Percentiles rank a stretch among this genome's conserved stretches.
Evolutionary conservation across 495 filamentous ascomycete species (phyloP).

Genomic region (Penicillium arizonense): DNA sequence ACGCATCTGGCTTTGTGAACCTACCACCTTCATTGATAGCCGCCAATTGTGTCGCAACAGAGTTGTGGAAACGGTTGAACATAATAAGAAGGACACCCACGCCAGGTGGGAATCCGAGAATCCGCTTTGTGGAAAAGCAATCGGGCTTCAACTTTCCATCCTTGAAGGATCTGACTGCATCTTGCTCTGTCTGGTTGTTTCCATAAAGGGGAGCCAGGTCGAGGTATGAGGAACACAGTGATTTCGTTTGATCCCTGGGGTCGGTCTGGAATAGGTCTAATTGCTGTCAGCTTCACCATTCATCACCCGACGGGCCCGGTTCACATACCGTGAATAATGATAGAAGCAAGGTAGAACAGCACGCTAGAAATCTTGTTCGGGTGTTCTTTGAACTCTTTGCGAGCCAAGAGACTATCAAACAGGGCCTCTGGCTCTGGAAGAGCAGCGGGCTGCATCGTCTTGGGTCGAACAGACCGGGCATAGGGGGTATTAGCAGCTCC

Average conservation of each 20-base stretch:
- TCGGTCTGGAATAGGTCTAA: constrained; percentile 63
- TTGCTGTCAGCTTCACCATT: constrained; percentile 16
- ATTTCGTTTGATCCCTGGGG: constrained; percentile 53
- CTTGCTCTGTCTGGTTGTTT: constrained; percentile 72
- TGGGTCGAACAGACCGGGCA: constrained; percentile 69
- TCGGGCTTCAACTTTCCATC: constrained; percentile 85
- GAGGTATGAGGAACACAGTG: constrained; percentile 78
- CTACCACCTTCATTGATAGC: constrained; percentile 58
- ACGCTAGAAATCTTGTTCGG: constrained; percentile 83
- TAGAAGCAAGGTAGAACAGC: constrained; percentile 84
- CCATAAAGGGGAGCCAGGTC: constrained; percentile 87
- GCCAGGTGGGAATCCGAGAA: constrained; percentile 81
- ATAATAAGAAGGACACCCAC: constrained; percentile 73
- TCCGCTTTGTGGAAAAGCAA: constrained; percentile 71
- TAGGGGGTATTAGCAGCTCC: constrained; percentile 67
- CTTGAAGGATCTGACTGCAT: constrained; percentile 71
- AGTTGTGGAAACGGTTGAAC: constrained; percentile 77
- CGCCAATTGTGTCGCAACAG: constrained; percentile 60
- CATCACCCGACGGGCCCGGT: neutral
- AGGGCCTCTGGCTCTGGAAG: constrained; percentile 74
- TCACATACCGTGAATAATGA: constrained; percentile 75
- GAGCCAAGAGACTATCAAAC: constrained; percentile 72
- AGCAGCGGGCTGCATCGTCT: constrained; percentile 57
- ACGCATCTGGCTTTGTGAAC: constrained; percentile 52
- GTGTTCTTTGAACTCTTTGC: constrained; percentile 61